Percentiles rank a stretch among this genome's conserved stretches.
phyloP scores from a whole-genome alignment of 805 yeast species.

The Yarrowia divulgata region DNA sequence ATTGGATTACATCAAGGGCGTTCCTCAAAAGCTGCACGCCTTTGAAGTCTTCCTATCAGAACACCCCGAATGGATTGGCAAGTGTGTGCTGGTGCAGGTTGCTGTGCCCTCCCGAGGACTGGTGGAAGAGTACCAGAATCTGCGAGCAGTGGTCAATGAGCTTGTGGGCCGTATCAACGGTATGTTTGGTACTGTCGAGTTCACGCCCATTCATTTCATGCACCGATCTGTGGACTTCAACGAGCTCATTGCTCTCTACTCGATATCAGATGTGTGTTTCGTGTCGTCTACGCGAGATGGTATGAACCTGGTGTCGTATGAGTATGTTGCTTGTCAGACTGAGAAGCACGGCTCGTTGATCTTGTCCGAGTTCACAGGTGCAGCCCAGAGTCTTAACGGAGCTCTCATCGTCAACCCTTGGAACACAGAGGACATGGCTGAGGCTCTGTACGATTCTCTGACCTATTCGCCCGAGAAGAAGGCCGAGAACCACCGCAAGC shows the following conservation, averaged over 20 bases:
- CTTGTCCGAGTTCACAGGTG: slow-evolving; percentile 95
- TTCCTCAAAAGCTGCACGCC: slow-evolving; percentile 96
- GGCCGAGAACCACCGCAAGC: slow-evolving; percentile 76
- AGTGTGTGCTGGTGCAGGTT: slow-evolving; percentile 92
- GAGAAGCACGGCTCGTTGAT: slow-evolving; percentile 85
- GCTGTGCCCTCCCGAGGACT: slow-evolving; percentile 98
- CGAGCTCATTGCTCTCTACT: slow-evolving; percentile 87
- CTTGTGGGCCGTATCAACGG: slow-evolving; percentile 97
- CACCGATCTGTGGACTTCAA: slow-evolving; percentile 91
- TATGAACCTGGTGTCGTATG: slow-evolving; percentile 96
- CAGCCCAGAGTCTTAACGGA: slow-evolving; percentile 97
- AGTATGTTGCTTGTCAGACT: slow-evolving; percentile 94
- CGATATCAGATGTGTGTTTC: slow-evolving; percentile 85
- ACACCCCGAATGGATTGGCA: slow-evolving; percentile 98
- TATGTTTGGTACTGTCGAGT: slow-evolving; percentile 93
- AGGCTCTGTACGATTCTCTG: slow-evolving; percentile 83
- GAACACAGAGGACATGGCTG: slow-evolving; percentile 91
- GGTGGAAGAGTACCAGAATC: slow-evolving; percentile 94
- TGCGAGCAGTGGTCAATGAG: slow-evolving; percentile 94
- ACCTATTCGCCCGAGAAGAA: slow-evolving; percentile 85
- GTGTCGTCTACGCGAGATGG: slow-evolving; percentile 97
- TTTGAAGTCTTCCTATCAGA: slow-evolving; percentile 89
- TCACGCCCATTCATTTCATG: slow-evolving; percentile 96
- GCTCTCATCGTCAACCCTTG: slow-evolving; percentile 95
- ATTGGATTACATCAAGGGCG: slow-evolving; percentile 95